These are phyloP conservation scores for Hymenoscyphus scutula DNA, from an alignment of 2,329 filamentous ascomycete species.

Conservation along the genomic window DNA sequence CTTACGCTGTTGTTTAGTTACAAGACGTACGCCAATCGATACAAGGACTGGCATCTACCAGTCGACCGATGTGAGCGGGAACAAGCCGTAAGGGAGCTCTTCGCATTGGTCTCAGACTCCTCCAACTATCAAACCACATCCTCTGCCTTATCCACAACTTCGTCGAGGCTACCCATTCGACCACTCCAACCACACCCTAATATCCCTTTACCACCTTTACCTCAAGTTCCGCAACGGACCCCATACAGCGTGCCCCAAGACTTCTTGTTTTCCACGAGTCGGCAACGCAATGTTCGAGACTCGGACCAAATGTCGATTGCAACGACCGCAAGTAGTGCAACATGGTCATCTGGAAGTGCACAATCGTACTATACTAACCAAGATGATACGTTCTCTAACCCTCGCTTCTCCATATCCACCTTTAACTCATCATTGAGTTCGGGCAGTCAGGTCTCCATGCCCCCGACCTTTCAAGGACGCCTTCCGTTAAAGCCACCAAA, in stretches of 20 bases:
- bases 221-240: constrained; percentile 4
- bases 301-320: constrained; percentile 23
- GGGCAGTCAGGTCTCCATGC: constrained; percentile 9
- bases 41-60: constrained; percentile 29
- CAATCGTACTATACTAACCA: constrained; percentile 16
- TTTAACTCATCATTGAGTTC: constrained; percentile 25
- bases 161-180: constrained; percentile 17
- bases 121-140: constrained; percentile 11
- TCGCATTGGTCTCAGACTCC: constrained; percentile 21
- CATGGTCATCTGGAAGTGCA: constrained; percentile 23
- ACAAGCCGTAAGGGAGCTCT: constrained; percentile 24
- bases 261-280: constrained; percentile 9
- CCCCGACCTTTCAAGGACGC: constrained; percentile 4
- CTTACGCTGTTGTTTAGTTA: constrained; percentile 21
- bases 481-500: constrained; percentile 17
- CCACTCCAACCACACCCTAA: constrained; percentile 17
- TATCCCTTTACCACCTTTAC: constrained; percentile 3
- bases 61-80: constrained; percentile 25
- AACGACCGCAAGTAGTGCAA: constrained; percentile 13
- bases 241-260: constrained; percentile 10
- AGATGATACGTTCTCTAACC: constrained; percentile 23
- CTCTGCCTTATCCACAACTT: constrained; percentile 4
- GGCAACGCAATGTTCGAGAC: constrained; percentile 10
- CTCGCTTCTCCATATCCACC: constrained; percentile 23
- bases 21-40: constrained; percentile 31